These are phyloP conservation scores for Lepidopterella palustris DNA, from an alignment of 495 filamentous ascomycete genomes.

Conservation along the genomic window DNA sequence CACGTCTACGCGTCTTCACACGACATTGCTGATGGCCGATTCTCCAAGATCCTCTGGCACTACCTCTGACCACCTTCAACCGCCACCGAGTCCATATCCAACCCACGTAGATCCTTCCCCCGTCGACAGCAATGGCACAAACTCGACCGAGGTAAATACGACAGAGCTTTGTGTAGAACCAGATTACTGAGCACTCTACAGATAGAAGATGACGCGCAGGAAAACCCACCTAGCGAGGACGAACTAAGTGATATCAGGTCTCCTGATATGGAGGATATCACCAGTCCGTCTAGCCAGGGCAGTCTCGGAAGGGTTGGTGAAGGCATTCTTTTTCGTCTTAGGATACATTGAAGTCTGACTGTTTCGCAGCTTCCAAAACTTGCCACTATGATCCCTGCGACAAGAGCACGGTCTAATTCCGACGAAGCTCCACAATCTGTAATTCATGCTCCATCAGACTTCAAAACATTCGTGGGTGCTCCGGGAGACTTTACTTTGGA, in stretches of 20 bases:
- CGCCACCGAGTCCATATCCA: constrained; percentile 36
- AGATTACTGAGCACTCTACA: constrained; percentile 30
- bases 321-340: background rate
- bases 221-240: constrained; percentile 37
- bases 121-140: constrained; percentile 66
- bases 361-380: constrained; percentile 53
- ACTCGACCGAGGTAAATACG: constrained; percentile 43
- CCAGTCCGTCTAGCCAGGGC: constrained; percentile 32
- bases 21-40: constrained; percentile 16
- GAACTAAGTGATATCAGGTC: constrained; percentile 35
- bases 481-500: constrained; percentile 22
- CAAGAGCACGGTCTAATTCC: constrained; percentile 52
- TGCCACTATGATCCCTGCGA: constrained; percentile 47
- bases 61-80: constrained; percentile 26
- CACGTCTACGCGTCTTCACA: background rate
- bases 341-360: constrained; percentile 1
- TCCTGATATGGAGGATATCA: constrained; percentile 29
- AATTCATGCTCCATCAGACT: constrained; percentile 79
- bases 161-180: constrained; percentile 27
- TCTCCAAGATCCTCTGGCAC: constrained; percentile 30
- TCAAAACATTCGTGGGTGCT: constrained; percentile 64
- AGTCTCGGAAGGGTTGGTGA: constrained; percentile 23
- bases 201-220: constrained; percentile 63
- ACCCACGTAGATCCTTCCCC: constrained; percentile 61
- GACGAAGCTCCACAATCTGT: constrained; percentile 71